Percentiles rank a stretch among this genome's conserved stretches.
phyloP scores from a whole-genome alignment of 805 yeast genomes.

The Candida corydali region DNA sequence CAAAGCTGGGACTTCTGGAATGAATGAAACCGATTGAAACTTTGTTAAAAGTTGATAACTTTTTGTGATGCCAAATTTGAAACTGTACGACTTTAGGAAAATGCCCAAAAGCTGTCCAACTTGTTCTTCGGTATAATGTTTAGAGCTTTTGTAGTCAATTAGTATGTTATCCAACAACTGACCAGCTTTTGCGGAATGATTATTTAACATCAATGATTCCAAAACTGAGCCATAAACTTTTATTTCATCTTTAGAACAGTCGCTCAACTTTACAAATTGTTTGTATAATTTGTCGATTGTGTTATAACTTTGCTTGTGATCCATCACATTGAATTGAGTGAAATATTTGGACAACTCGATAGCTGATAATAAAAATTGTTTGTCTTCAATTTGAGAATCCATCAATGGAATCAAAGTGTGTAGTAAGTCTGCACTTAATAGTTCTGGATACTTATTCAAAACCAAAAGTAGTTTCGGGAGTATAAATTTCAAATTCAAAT shows the following conservation, averaged over 20 bases:
- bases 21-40: conserved; percentile 25
- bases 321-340: conserved; percentile 14
- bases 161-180: conserved; percentile 54
- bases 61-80: conserved; percentile 13
- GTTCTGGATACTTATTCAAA: conserved; percentile 23
- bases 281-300: conserved; percentile 24
- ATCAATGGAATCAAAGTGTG: conserved; percentile 2
- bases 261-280: conserved; percentile 29
- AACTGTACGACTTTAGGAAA: conserved; percentile 30
- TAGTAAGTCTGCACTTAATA: conserved; percentile 19
- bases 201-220: conserved; percentile 48
- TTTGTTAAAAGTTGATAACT: conserved; percentile 23
- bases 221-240: conserved; percentile 49
- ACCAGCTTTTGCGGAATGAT: conserved; percentile 48
- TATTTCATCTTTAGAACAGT: conserved; percentile 31
- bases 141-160: conserved; percentile 35
- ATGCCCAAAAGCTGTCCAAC: conserved; percentile 41
- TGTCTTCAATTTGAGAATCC: not conserved
- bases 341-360: conserved; percentile 28
- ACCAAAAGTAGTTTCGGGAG: conserved; percentile 34
- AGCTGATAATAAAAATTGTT: conserved; percentile 12
- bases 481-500: conserved; percentile 27
- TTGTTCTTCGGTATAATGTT: conserved; percentile 16
- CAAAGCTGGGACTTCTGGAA: conserved; percentile 32
- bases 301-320: conserved; percentile 18